phyloP scores from a whole-genome alignment of 2,329 filamentous ascomycete genomes.

The Ceratocystis huliohia region DNA sequence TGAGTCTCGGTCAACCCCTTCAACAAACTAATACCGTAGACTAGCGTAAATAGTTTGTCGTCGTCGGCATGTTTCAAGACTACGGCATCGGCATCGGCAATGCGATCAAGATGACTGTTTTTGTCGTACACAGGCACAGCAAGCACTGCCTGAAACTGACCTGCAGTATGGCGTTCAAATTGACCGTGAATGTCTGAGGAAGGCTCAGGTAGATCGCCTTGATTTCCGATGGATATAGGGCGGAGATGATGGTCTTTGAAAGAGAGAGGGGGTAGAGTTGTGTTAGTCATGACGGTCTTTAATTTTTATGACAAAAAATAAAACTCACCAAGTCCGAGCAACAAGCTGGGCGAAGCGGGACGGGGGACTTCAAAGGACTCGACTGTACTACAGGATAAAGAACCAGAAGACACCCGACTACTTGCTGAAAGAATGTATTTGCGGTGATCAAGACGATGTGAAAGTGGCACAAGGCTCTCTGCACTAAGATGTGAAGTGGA shows the following conservation, averaged over 20 bases:
- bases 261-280: background rate
- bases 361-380: conserved; percentile 9
- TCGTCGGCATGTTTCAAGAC: conserved; percentile 13
- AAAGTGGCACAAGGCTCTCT: conserved; percentile 1
- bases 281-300: background rate
- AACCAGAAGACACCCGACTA: conserved; percentile 11
- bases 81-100: conserved; percentile 16
- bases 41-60: conserved; percentile 15
- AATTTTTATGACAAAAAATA: background rate
- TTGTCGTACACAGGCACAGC: conserved; percentile 20
- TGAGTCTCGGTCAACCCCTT: conserved; percentile 6
- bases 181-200: conserved; percentile 4
- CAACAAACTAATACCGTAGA: conserved; percentile 19
- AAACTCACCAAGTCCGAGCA: conserved; percentile 18
- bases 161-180: conserved; percentile 16
- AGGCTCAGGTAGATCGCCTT: conserved; percentile 10
- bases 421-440: conserved; percentile 6
- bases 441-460: conserved; percentile 12
- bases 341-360: conserved; percentile 18
- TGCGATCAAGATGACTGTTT: conserved; percentile 14
- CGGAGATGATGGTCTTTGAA: conserved; percentile 14
- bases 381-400: conserved; percentile 1
- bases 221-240: conserved; percentile 9
- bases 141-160: conserved; percentile 21
- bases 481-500: conserved; percentile 1